Evolutionary conservation across 1,139 yeast genomes (phyloP).

Genomic region (Candida tetrigidarum): DNA sequence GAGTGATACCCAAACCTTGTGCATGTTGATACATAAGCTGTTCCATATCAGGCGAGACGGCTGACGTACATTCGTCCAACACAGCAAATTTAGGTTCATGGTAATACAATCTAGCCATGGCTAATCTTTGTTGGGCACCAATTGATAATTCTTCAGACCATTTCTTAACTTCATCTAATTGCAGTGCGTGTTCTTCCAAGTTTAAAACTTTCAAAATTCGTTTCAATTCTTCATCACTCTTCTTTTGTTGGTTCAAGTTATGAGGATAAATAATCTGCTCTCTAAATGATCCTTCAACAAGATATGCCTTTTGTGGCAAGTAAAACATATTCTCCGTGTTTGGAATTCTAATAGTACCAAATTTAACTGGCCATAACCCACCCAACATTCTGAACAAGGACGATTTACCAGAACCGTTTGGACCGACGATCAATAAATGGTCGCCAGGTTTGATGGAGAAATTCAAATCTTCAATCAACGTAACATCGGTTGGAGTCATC

Average conservation of each 20-base stretch:
- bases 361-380: slow-evolving; percentile 88
- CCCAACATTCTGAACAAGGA: slow-evolving; percentile 89
- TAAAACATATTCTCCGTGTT: slow-evolving; percentile 75
- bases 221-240: slow-evolving; percentile 63
- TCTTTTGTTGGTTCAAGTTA: slow-evolving; percentile 59
- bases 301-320: slow-evolving; percentile 90
- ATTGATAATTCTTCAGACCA: slow-evolving; percentile 91
- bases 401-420: slow-evolving; percentile 95
- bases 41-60: slow-evolving; percentile 91
- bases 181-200: slow-evolving; percentile 52
- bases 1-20: slow-evolving; percentile 76
- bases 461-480: slow-evolving; percentile 65
- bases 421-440: slow-evolving; percentile 89
- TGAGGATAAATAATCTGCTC: slow-evolving; percentile 93
- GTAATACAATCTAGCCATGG: slow-evolving; percentile 91
- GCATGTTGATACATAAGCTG: slow-evolving; percentile 89
- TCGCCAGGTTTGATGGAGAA: slow-evolving; percentile 82
- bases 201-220: slow-evolving; percentile 65
- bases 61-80: slow-evolving; percentile 93
- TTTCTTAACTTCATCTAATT: slow-evolving; percentile 69
- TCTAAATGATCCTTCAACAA: slow-evolving; percentile 71
- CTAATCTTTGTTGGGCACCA: slow-evolving; percentile 93
- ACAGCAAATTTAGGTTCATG: slow-evolving; percentile 94
- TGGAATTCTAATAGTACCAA: slow-evolving; percentile 68
- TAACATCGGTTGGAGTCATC: slow-evolving; percentile 83